Percentiles rank a stretch among this genome's conserved stretches.
phyloP scores from a whole-genome alignment of 192 early-diverging fungal species.

The Podochytrium sp. region DNA sequence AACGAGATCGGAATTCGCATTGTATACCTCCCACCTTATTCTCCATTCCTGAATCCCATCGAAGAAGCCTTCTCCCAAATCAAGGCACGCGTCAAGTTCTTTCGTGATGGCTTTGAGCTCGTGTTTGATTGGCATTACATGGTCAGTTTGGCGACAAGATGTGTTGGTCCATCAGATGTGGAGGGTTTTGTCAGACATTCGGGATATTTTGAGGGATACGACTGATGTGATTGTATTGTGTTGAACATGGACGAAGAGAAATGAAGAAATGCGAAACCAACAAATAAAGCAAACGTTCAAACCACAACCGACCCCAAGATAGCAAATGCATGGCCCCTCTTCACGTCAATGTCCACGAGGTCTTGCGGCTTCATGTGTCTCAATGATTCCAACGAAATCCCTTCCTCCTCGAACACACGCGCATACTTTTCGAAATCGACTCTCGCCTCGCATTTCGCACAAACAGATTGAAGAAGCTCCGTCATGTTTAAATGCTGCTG shows the following conservation, averaged over 20 bases:
- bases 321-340: neutral
- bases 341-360: neutral
- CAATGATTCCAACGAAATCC: neutral
- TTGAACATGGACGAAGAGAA: no score
- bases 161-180: neutral
- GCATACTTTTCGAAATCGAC: neutral
- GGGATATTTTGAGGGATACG: conserved; percentile 11
- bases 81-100: neutral
- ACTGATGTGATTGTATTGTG: neutral
- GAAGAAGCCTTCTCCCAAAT: conserved; percentile 1
- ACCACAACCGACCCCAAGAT: neutral
- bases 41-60: conserved; percentile 12
- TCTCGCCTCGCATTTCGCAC: neutral
- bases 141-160: neutral
- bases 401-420: neutral
- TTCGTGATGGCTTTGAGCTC: neutral
- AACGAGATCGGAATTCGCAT: neutral
- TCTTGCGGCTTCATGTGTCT: neutral
- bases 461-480: neutral
- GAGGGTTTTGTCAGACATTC: neutral
- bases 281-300: neutral
- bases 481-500: neutral
- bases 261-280: no score
- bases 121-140: neutral
- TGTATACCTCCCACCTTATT: conserved; percentile 5